phyloP scores from a whole-genome alignment of 2,329 filamentous ascomycete species.

The Neophaeococcomyces mojaviensis region DNA sequence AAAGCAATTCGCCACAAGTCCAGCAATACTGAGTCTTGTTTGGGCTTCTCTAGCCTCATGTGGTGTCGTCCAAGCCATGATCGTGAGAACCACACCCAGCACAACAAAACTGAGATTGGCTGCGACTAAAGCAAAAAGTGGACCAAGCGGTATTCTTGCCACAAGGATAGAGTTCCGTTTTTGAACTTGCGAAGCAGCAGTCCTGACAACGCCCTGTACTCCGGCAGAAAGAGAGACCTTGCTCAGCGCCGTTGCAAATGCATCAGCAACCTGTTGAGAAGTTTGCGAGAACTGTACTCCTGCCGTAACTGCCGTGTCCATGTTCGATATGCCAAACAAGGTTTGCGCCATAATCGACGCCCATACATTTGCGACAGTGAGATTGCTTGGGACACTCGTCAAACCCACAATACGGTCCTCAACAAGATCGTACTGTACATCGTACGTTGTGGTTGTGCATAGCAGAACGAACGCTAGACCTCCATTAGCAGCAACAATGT shows the following conservation, averaged over 20 bases:
- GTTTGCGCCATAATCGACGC: not conserved
- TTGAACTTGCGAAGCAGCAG: slow-evolving; percentile 7
- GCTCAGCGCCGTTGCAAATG: slow-evolving; percentile 6
- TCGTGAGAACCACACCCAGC: slow-evolving; percentile 9
- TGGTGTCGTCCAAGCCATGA: slow-evolving; percentile 3
- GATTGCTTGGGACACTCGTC: slow-evolving; percentile 11
- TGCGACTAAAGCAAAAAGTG: slow-evolving; percentile 10
- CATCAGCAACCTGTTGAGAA: slow-evolving; percentile 2
- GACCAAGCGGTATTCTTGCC: slow-evolving; percentile 11
- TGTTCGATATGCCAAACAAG: not conserved
- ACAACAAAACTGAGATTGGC: slow-evolving; percentile 11
- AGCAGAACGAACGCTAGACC: slow-evolving; percentile 15
- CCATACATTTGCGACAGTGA: slow-evolving; percentile 9
- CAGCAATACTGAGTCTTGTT: slow-evolving; percentile 11
- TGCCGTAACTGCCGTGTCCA: not conserved
- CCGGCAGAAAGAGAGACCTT: slow-evolving; percentile 8
- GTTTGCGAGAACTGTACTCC: not conserved
- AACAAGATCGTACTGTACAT: slow-evolving; percentile 20
- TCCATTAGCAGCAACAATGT: slow-evolving; percentile 9
- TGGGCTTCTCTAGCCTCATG: slow-evolving; percentile 11
- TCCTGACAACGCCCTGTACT: slow-evolving; percentile 2
- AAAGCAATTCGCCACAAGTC: slow-evolving; percentile 10
- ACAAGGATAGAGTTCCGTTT: slow-evolving; percentile 8
- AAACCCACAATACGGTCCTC: slow-evolving; percentile 17
- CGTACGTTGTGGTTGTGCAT: slow-evolving; percentile 21